Conservation (phyloP, 1,284 basidiomycete genomes). For the Ceraceosorus guamensis region DNA sequence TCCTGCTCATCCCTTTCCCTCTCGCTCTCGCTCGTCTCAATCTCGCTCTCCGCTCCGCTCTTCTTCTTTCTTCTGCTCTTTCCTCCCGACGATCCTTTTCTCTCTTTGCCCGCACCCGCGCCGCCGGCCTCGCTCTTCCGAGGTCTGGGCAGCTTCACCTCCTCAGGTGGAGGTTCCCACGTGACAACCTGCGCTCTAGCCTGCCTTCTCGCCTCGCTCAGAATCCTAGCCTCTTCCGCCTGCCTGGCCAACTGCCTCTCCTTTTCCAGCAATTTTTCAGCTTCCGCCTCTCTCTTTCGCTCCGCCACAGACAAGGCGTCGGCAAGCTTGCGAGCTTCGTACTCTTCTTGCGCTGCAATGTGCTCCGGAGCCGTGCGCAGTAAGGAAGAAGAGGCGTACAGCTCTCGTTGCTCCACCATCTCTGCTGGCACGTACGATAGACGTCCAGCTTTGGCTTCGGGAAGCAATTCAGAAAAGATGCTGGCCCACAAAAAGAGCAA, state of each 20-base stretch:
- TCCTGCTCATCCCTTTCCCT: slow-evolving; percentile 17
- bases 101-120: slow-evolving; percentile 15
- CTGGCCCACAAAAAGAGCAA: too few species aligned
- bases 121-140: slow-evolving; percentile 17
- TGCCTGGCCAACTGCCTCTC: slow-evolving; percentile 39
- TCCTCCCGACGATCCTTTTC: slow-evolving; percentile 17
- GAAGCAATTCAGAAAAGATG: slow-evolving; percentile 19
- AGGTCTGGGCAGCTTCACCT: slow-evolving; percentile 24
- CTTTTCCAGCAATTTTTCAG: slow-evolving; percentile 21
- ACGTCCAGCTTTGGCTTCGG: slow-evolving; percentile 28
- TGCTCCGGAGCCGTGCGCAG: slow-evolving; percentile 24
- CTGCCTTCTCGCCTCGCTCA: slow-evolving; percentile 32
- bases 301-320: slow-evolving; percentile 26
- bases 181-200: slow-evolving; percentile 35
- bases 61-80: slow-evolving; percentile 17
- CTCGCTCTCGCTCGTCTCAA: slow-evolving; percentile 11
- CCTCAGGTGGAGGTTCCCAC: slow-evolving; percentile 37
- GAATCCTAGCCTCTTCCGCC: slow-evolving; percentile 28
- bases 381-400: slow-evolving; percentile 39
- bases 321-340: slow-evolving; percentile 27
- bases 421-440: slow-evolving; percentile 41
- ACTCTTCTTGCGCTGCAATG: slow-evolving; percentile 28
- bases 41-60: slow-evolving; percentile 27
- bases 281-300: slow-evolving; percentile 31
- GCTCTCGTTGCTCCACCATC: slow-evolving; percentile 42